Base-by-base conservation (phyloP, 2,329 filamentous ascomycete species). In the Epicoccum nigrum region DNA sequence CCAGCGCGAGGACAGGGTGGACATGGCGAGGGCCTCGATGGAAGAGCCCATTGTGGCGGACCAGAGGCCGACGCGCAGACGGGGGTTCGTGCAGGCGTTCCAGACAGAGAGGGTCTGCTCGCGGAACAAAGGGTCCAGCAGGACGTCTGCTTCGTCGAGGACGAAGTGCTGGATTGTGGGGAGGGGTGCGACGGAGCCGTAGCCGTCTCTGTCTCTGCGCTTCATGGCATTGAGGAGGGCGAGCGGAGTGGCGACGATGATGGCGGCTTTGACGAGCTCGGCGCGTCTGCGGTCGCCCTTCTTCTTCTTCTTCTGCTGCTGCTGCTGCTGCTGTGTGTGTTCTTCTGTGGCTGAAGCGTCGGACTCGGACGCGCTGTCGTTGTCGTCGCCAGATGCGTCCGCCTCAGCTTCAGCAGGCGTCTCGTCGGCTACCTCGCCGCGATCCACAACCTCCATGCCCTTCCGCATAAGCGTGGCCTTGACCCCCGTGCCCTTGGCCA, bases 11-110 rank as follows among this genome's bases (percentile, higher is more conserved):
- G 69, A 42, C 73, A 80, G 28, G 12, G 86, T 87, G n/a, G 84
- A 83, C 6, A 83, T 83, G 38, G 90, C 83, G 7, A 97, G 79
- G 16, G 86, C 80, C 76, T 99, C 94, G 33, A 97, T 89, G 62
- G 88, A 94, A 13, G 93, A 96, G 3, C 90, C 91, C 87, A 99
- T 97, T 0, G 94, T 99, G 12, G 94, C 94, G 12, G 94, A 97
- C 92, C 93, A 99, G 54, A 96, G 86, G 8, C 89, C 90, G 3
- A 91, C 81, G 19, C 86, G 83, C 7, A 97, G 78, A n/a, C 81
- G 75, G 3, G 84, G 79, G 60, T 87, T 86, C 2, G 79, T 85
- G 71, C 93, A 93, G 3, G 89, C 84, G 33, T 84, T 83, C 92
- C 92, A 97, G 56, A 97, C 86, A 4, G 83, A 82, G 30, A 95